A percentile compares a stretch with the other conserved stretches of the same genome.
Conservation (phyloP, 2,329 filamentous ascomycete genomes). For the Cryphonectria carpinicola region DNA sequence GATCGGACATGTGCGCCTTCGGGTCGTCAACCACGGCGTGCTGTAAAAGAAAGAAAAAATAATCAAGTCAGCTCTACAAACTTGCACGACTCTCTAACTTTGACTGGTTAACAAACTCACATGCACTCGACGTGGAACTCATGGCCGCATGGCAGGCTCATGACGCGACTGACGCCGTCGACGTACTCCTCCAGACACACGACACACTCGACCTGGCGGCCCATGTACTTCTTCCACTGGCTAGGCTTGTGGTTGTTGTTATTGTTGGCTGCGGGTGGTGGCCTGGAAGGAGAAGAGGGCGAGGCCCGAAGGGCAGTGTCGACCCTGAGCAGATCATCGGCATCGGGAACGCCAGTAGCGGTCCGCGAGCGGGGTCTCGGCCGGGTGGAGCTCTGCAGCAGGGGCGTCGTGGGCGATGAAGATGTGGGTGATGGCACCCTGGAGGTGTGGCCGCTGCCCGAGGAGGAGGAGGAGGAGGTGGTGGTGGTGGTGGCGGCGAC, state of each 20-base stretch:
- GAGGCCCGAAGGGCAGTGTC: conserved; percentile 47
- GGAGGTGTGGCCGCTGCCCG: conserved; percentile 52
- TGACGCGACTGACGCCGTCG: conserved; percentile 90
- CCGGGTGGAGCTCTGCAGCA: conserved; percentile 64
- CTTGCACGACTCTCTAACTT: background rate
- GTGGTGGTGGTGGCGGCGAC: conserved; percentile 57
- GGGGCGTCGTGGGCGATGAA: conserved; percentile 76
- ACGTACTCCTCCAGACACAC: conserved; percentile 97
- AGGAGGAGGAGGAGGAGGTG: conserved; percentile 32
- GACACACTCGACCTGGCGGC: conserved; percentile 81
- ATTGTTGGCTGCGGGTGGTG: conserved; percentile 35
- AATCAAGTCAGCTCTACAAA: conserved; percentile 31
- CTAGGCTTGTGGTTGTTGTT: conserved; percentile 49
- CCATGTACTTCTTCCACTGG: conserved; percentile 70
- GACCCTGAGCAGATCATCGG: conserved; percentile 49
- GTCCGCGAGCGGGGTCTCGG: conserved; percentile 68
- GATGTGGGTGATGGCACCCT: conserved; percentile 65
- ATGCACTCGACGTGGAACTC: conserved; percentile 99
- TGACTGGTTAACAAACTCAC: conserved; percentile 59
- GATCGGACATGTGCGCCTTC: conserved; percentile 95
- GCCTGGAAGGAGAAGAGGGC: conserved; percentile 40
- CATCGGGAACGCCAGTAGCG: conserved; percentile 62
- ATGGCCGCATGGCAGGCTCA: conserved; percentile 96
- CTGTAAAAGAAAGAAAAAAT: conserved; percentile 47
- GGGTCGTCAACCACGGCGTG: conserved; percentile 94